Conservation (phyloP, 495 filamentous ascomycete genomes). For the Recurvomyces mirabilis region DNA sequence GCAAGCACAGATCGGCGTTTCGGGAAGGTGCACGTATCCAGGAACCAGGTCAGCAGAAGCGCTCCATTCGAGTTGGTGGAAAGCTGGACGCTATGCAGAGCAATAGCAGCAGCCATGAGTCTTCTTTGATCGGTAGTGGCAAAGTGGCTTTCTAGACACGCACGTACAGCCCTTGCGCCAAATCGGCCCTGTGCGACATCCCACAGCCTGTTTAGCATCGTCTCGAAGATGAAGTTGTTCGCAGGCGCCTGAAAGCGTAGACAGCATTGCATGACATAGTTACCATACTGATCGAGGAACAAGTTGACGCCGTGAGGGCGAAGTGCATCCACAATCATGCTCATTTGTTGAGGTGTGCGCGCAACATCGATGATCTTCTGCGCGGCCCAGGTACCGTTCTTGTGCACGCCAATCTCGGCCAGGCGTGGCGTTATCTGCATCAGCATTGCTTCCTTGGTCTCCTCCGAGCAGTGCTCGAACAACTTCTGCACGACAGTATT, state of each 20-base stretch:
- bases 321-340: slow-evolving; percentile 69
- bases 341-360: slow-evolving; percentile 72
- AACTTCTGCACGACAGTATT: slow-evolving; percentile 99
- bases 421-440: slow-evolving; percentile 77
- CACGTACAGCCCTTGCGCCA: slow-evolving; percentile 89
- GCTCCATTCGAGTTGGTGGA: slow-evolving; percentile 96
- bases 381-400: slow-evolving; percentile 97
- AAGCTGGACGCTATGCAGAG: slow-evolving; percentile 89
- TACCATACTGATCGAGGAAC: slow-evolving; percentile 95
- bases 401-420: slow-evolving; percentile 93
- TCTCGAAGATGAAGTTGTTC: slow-evolving; percentile 96
- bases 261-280: slow-evolving; percentile 95
- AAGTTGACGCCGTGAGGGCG: slow-evolving; percentile 76
- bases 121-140: slow-evolving; percentile 90
- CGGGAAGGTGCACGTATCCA: slow-evolving; percentile 96
- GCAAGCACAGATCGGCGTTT: slow-evolving; percentile 83
- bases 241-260: slow-evolving; percentile 77
- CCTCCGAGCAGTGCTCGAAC: slow-evolving; percentile 89
- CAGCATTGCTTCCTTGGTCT: slow-evolving; percentile 84
- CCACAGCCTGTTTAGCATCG: slow-evolving; percentile 92
- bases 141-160: slow-evolving; percentile 93
- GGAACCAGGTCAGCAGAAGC: slow-evolving; percentile 89
- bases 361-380: slow-evolving; percentile 98
- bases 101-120: slow-evolving; percentile 88
- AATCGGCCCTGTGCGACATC: slow-evolving; percentile 87